A percentile compares a stretch with the other conserved stretches of the same genome.
phyloP scores from a whole-genome alignment of 2,329 filamentous ascomycete genomes.

The Penicillium oxalicum region DNA sequence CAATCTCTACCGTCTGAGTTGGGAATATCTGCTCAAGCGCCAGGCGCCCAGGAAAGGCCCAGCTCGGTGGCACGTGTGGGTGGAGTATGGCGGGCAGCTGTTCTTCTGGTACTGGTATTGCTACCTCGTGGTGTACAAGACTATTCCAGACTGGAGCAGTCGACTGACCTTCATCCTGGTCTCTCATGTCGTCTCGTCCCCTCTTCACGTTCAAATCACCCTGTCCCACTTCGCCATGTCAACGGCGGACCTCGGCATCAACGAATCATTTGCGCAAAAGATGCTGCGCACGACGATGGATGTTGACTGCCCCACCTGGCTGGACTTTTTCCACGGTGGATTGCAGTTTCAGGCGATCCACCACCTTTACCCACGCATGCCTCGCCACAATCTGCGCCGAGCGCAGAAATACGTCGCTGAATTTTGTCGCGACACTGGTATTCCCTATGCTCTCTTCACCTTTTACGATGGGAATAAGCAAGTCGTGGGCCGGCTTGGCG shows the following conservation, averaged over 20 bases:
- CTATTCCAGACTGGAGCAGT: slow-evolving; percentile 62
- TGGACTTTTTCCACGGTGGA: slow-evolving; percentile 84
- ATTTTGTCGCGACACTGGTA: slow-evolving; percentile 74
- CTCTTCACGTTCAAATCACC: slow-evolving; percentile 83
- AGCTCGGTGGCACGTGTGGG: slow-evolving; percentile 74
- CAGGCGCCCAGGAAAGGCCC: slow-evolving; percentile 68
- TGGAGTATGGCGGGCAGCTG: slow-evolving; percentile 69
- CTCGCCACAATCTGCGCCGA: slow-evolving; percentile 72
- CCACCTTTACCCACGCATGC: slow-evolving; percentile 76
- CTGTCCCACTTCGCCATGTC: slow-evolving; percentile 93
- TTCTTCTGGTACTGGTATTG: slow-evolving; percentile 88
- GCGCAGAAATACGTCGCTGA: slow-evolving; percentile 70
- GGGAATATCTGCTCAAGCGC: slow-evolving; percentile 66
- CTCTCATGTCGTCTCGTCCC: slow-evolving; percentile 73
- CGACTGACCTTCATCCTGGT: slow-evolving; percentile 71
- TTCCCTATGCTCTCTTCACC: slow-evolving; percentile 79
- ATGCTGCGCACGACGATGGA: slow-evolving; percentile 95
- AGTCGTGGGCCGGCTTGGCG: slow-evolving; percentile 68
- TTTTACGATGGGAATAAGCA: slow-evolving; percentile 79
- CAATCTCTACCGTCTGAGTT: slow-evolving; percentile 78
- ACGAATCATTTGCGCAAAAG: slow-evolving; percentile 82
- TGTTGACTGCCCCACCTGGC: slow-evolving; percentile 78
- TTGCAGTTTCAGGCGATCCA: slow-evolving; percentile 87
- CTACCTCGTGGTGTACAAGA: slow-evolving; percentile 70
- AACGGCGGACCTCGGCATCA: slow-evolving; percentile 73